Evolutionary conservation across 2,329 filamentous ascomycete genomes (phyloP).

Genomic region (Daldinia eschscholtzii): DNA sequence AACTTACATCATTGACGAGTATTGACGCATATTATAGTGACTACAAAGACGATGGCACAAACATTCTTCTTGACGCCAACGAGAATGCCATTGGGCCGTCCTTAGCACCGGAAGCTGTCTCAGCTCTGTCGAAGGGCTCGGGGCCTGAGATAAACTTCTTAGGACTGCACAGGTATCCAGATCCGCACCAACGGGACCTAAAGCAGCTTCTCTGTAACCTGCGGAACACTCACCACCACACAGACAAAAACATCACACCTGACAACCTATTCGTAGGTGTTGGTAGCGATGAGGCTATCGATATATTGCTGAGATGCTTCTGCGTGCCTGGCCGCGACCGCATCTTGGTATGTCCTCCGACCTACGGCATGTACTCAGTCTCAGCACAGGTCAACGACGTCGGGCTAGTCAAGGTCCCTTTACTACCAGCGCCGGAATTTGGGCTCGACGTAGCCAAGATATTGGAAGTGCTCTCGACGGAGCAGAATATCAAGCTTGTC

Average conservation of each 20-base stretch:
- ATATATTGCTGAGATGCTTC: constrained; percentile 92
- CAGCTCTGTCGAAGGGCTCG: constrained; percentile 56
- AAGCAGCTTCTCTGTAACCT: constrained; percentile 89
- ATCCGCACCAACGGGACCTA: constrained; percentile 90
- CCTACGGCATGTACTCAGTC: constrained; percentile 98
- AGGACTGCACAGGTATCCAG: constrained; percentile 92
- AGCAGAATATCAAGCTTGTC: constrained; percentile 80
- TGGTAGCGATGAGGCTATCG: constrained; percentile 96
- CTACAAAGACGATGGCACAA: constrained; percentile 98
- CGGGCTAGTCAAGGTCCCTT: constrained; percentile 84
- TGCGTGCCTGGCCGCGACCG: constrained; percentile 88
- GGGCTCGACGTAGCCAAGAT: constrained; percentile 79
- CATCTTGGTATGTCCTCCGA: constrained; percentile 94
- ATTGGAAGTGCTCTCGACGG: constrained; percentile 69
- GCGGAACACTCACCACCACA: constrained; percentile 88
- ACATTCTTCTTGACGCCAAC: constrained; percentile 88
- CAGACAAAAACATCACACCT: constrained; percentile 76
- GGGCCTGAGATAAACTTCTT: constrained; percentile 77
- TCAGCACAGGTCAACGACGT: constrained; percentile 96
- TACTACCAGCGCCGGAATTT: constrained; percentile 79
- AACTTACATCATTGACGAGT: neutral
- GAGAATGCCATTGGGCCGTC: constrained; percentile 11
- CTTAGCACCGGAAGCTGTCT: constrained; percentile 70
- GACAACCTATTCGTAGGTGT: constrained; percentile 95
- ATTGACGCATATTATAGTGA: constrained; percentile 71